A percentile compares a stretch with the other conserved stretches of the same genome.
phyloP scores from a whole-genome alignment of 805 yeast species.

The Ogataea pini region DNA sequence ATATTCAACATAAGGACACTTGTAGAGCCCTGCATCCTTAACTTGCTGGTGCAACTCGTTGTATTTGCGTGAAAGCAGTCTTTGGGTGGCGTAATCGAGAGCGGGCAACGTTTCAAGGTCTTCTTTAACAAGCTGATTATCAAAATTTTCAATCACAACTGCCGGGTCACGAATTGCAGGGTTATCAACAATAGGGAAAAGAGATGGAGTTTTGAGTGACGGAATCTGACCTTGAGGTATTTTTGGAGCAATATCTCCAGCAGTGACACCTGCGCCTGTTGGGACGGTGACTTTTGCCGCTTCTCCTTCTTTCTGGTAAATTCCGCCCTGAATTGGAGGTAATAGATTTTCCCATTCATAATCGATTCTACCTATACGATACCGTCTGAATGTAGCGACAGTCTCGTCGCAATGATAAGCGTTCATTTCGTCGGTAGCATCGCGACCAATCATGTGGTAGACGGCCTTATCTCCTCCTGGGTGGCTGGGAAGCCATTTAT shows the following conservation, averaged over 20 bases:
- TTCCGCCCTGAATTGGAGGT: constrained; percentile 90
- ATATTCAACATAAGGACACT: constrained; percentile 74
- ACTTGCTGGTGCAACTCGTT: constrained; percentile 57
- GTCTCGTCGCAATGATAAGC: constrained; percentile 76
- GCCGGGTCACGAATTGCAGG: constrained; percentile 55
- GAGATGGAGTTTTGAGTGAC: constrained; percentile 36
- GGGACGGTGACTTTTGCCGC: neutral
- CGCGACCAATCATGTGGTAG: constrained; percentile 81
- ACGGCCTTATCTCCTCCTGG: constrained; percentile 92
- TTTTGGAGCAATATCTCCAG: constrained; percentile 52
- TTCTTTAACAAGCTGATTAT: constrained; percentile 51
- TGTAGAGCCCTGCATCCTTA: constrained; percentile 59
- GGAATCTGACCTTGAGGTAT: constrained; percentile 52
- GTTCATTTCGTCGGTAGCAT: constrained; percentile 88
- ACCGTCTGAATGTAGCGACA: constrained; percentile 48
- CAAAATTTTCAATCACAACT: constrained; percentile 54
- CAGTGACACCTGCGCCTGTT: constrained; percentile 6
- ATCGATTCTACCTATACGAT: constrained; percentile 66
- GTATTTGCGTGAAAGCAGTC: constrained; percentile 54
- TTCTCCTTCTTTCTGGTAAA: constrained; percentile 33
- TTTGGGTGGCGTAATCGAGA: constrained; percentile 69
- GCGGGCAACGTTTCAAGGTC: constrained; percentile 63
- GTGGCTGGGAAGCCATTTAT: constrained; percentile 70
- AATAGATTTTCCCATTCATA: constrained; percentile 69
- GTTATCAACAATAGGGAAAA: constrained; percentile 36